Base-by-base conservation (phyloP, 345 rosid species). In the Eucalyptus fibrosa region DNA sequence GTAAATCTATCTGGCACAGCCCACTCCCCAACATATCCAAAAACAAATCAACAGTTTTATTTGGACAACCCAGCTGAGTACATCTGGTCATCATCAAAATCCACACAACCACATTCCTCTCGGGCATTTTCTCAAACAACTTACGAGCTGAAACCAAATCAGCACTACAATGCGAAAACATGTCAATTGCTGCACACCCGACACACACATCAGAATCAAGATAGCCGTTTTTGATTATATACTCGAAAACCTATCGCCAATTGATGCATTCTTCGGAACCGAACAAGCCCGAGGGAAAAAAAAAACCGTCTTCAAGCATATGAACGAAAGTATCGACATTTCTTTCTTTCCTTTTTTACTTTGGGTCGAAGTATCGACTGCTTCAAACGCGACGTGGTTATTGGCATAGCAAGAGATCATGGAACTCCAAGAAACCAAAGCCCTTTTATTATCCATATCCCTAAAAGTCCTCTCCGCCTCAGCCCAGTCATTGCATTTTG, bases 1-100 rank as follows among this genome's bases (percentile, higher is more conserved):
- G 97, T 95, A 72, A 95, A 95, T 91, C 92, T 89, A 94, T 96
- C 96, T 0, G 96, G 97, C 77, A 92, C 86, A 89, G 92, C 60
- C 60, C 12, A 8, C 60, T 56, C 53, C 3, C 53, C 53, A 15
- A 2, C 53, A 16, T 50, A 50, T 50, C 53, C 53, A 2, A 50
- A 50, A 50, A 50, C 7, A 50, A 50, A 50, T 50, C 53, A 50
- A 50, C 53, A 50, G 53, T 3, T 2, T 16, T 50, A 1, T 50
- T 50, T 50, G 53, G 18, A 50, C 53, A 2, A 50, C 53, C 19
- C 53, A 15, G 0, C 19, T 50, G 53, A 50, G 19, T 50, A 50
- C 19, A 50, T 50, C 53, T 16, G 0, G 53, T 50, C 53, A 16
- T 15, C 53, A 15, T 50, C 19, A 1, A 50, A 2, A 7, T 50